Evolutionary conservation across 2,329 filamentous ascomycete genomes (phyloP).

Genomic region (Aspergillus versicolor): DNA sequence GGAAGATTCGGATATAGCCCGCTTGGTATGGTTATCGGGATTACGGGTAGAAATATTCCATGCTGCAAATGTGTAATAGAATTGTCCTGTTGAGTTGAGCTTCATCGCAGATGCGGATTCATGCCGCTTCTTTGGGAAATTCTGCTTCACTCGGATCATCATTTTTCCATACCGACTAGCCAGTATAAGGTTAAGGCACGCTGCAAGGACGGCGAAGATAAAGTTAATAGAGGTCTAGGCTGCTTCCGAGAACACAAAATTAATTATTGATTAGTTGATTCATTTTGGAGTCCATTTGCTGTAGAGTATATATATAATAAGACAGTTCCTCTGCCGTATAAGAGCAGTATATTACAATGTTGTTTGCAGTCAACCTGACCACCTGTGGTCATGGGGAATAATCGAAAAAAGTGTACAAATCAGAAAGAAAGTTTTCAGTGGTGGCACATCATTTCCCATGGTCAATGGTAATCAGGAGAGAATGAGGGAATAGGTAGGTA

Average conservation of each 20-base stretch:
- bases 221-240: background rate
- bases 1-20: background rate
- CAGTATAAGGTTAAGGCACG: background rate
- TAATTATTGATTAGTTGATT: background rate
- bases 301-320: conserved; percentile 16
- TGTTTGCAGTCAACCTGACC: conserved; percentile 23
- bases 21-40: background rate
- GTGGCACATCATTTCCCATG: conserved; percentile 11
- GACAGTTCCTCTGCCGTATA: conserved; percentile 17
- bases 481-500: conserved; percentile 22
- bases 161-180: conserved; percentile 23
- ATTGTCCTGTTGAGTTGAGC: background rate
- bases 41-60: background rate
- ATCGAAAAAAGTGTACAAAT: conserved; percentile 19
- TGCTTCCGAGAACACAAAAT: background rate
- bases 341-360: conserved; percentile 35
- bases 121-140: conserved; percentile 29
- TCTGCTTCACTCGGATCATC: conserved; percentile 27
- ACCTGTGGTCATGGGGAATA: conserved; percentile 23
- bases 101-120: background rate
- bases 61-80: background rate
- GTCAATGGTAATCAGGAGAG: conserved; percentile 14
- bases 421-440: conserved; percentile 12
- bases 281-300: conserved; percentile 12
- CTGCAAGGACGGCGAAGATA: background rate